Conservation (phyloP, 1,139 yeast genomes). For the Debaryomycetaceae sp. region DNA sequence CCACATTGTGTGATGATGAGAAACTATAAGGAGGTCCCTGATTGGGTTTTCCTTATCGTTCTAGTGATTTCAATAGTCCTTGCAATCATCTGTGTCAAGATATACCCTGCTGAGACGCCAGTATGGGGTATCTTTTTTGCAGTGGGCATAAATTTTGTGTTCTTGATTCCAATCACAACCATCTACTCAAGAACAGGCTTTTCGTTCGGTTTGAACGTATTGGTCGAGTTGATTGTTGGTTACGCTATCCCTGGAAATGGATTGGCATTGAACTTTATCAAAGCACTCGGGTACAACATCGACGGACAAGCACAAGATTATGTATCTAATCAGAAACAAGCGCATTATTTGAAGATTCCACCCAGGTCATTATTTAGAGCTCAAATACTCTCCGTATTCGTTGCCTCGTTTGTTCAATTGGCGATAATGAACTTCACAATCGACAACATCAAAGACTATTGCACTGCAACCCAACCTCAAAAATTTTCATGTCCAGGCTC, state of each 20-base stretch:
- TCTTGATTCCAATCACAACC: constrained; percentile 48
- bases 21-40: constrained; percentile 56
- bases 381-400: constrained; percentile 42
- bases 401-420: constrained; percentile 44
- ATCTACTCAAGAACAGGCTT: constrained; percentile 54
- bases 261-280: constrained; percentile 54
- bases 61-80: constrained; percentile 42
- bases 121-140: constrained; percentile 57
- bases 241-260: constrained; percentile 65
- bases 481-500: constrained; percentile 49
- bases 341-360: constrained; percentile 57
- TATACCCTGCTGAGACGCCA: constrained; percentile 46
- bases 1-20: constrained; percentile 55
- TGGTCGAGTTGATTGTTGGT: constrained; percentile 60
- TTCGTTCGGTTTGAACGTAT: constrained; percentile 51
- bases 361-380: constrained; percentile 58
- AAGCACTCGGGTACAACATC: constrained; percentile 58
- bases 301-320: constrained; percentile 61
- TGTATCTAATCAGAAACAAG: constrained; percentile 54
- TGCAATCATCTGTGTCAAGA: constrained; percentile 44
- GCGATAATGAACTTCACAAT: constrained; percentile 54
- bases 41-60: constrained; percentile 51
- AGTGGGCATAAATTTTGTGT: constrained; percentile 48
- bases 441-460: constrained; percentile 31
- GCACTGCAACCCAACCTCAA: constrained; percentile 34